Evolutionary conservation across 805 yeast species (phyloP), one percentile per base, ranked within the genome.

Genomic region (Torulaspora indica): DNA sequence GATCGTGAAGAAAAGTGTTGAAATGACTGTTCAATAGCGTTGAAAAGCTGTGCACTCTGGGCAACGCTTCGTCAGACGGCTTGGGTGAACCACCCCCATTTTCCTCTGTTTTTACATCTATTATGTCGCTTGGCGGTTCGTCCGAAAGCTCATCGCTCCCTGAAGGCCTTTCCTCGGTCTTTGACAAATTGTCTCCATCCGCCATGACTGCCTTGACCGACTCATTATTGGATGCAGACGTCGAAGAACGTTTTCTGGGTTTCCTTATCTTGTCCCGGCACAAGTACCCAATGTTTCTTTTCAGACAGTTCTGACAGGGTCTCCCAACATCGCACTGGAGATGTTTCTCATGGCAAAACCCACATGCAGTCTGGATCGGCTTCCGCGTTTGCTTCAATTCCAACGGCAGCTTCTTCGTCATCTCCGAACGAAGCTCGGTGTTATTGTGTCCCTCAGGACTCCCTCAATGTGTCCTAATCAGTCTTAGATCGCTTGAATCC

Each of bases 301-400:
- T 83, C 15, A 71, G 54, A 63, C 93, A 84, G 58, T 84, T 84
- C 51, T 73, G 73, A 55, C 91, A 84, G 0, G 93, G 91, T 45
- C 93, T 66, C 22, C 73, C 70, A 9, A 46, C 47, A 48, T 83
- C 85, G 60, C 91, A 84, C 53, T 83, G 90, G 10, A 84, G 69
- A 55, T 83, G 93, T 51, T 84, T 84, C 20, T 72, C 64, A 57
- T 83, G 88, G 60, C 91, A 84, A 57, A 82, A 81, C 14, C 72
- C 72, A 56, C 93, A 84, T 1, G 91, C 93, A 36, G 82, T 72
- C 7, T 77, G 66, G 1, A 83, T 79, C 4, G 89, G 87, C 51
- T 72, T 77, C 35, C 91, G 63, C 30, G 63, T 67, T 33, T 66
- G 67, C 57, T 78, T 81, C 52, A 80, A 75, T 41, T 72, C 75